Evolutionary conservation across 176 grass and related monocot species (phyloP).

Genomic region (Cenchrus americanus): DNA sequence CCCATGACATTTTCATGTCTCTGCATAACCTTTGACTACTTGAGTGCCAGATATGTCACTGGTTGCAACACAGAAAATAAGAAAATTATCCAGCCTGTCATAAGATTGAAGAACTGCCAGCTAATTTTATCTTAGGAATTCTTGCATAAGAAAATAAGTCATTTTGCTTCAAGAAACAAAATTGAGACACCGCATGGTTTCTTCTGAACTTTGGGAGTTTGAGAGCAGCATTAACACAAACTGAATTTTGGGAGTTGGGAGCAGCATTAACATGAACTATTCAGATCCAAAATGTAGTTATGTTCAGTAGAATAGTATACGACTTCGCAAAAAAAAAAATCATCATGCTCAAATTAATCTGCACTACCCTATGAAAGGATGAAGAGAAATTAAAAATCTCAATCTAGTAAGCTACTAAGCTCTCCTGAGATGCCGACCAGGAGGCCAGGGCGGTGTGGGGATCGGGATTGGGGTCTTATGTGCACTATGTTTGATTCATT

Average conservation of each 20-base stretch:
- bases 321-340: background rate
- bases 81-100: background rate
- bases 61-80: constrained; percentile 9
- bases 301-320: background rate
- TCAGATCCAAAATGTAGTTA: background rate
- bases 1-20: constrained; percentile 8
- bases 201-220: background rate
- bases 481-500: constrained; percentile 1
- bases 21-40: background rate
- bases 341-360: background rate
- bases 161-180: background rate
- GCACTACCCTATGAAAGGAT: background rate
- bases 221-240: background rate
- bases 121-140: background rate
- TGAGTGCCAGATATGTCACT: background rate
- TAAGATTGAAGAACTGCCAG: background rate
- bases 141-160: background rate
- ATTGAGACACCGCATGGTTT: background rate
- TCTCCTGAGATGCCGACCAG: background rate
- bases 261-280: background rate
- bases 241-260: background rate
- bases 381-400: background rate
- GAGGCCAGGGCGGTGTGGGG: background rate
- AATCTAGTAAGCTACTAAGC: background rate
- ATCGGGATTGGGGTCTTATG: background rate